Evolutionary conservation across 371 early-diverging fungal genomes (phyloP), one percentile per base, ranked within the genome.

Genomic region (Mortierella sp.): DNA sequence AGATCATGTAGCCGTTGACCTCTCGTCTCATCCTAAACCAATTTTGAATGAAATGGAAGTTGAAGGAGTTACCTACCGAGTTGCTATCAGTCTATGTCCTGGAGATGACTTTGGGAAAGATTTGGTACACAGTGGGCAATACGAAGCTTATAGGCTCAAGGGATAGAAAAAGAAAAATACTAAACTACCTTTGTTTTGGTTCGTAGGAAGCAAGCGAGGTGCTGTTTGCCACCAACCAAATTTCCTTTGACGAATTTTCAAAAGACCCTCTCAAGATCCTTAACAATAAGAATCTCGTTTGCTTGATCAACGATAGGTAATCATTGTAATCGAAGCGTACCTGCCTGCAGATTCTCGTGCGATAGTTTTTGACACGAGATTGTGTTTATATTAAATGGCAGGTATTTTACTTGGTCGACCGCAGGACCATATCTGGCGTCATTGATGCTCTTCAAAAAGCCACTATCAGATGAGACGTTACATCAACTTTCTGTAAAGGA

Each of bases 211-310:
- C 85, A 24, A 91, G 92, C 58, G 91, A 84, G 15, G 77, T 72
- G 2, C 43, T 91, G 0, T 96, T 97, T 77, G 69, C 85, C 15
- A 74, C 88, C 36, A 84, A 91, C 55, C 83, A 83, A 47, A 79
- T 92, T 22, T 81, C 89, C 1, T 95, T 89, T 65, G 90, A 90
- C 13, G 74, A 85, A 1, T 94, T 95, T 77, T 77, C 84, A 11
- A 84, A 87, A 43, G 91, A 92, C 57, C 93, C 96, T 1, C 86
- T 77, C 32, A 77, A 87, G 32, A 38, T 95, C 7, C 64, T 95
- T 24, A 87, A 87, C 47, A 90, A 94, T 66, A 89, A 90, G 22
- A 74, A 85, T 21, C 80, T 95, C 9, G 92, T 95, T 11, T 86
- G 94, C 64, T 87, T 91, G 38, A 87, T 93, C 66, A 84, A 90